Evolutionary conservation across 2,329 filamentous ascomycete genomes (phyloP), one percentile per base, ranked within the genome.

Genomic region (Diaporthe sp.): DNA sequence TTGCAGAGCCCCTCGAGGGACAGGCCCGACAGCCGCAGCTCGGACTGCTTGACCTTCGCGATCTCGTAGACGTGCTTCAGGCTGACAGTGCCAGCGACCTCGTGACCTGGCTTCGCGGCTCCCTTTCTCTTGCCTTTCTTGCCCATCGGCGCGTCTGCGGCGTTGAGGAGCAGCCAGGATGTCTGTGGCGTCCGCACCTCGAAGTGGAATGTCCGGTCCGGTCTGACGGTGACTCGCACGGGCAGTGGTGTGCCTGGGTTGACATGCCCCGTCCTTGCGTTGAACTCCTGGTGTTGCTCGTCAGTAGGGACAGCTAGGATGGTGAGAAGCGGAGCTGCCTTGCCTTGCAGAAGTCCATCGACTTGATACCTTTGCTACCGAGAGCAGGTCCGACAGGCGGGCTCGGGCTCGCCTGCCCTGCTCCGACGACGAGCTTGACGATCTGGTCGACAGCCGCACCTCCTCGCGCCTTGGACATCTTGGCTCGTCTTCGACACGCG

Each of bases 281-380:
- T 98, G 90, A 98, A 98, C 86, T 98, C 97, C 96, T 98, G 79
- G 46, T 39, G 44, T 17, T 77, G 53, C 73, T 73, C 65, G 79
- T 77, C 75, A 78, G 77, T 76, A 59, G 55, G 25, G 28, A 53
- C 55, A 37, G 39, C 71, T 46, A 65, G 39, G 31, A 22, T 71
- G 31, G 44, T 59, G 65, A 53, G 51, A 39, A 82, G 74, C 84
- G 13, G 39, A 51, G 19, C 59, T 46, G 69, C 62, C 84, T 77
- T 77, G 98, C 96, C 90, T 98, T 98, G 92, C 97, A 98, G 85
- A 98, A 99, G 86, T 99, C 97, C 93, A 99, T 99, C 75, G 94
- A 97, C 89, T 99, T 99, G 77, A 99, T 94, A 89, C 97, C 97
- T 88, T 98, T 98, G 84, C 93, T 96, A 87, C 97, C 97, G 79